Evolutionary conservation across 352 stramenopile genomes (phyloP).

Genomic region (Elongisporangium prolatum): DNA sequence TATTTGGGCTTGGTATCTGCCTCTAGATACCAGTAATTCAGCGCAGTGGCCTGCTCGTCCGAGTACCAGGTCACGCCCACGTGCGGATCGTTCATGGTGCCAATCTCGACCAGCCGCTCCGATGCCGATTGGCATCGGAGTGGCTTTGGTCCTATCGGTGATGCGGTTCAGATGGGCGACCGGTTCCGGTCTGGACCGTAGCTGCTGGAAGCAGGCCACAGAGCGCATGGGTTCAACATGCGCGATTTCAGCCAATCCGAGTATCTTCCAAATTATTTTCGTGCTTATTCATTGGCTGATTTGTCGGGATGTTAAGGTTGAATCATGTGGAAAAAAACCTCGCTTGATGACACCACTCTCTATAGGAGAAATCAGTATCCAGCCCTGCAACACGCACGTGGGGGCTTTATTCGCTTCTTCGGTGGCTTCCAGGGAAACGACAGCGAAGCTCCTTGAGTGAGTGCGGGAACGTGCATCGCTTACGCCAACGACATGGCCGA

Average conservation of each 20-base stretch:
- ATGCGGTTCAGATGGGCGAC: background rate
- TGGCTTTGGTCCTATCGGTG: background rate
- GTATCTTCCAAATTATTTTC: background rate
- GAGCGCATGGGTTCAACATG: background rate
- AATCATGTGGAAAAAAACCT: background rate
- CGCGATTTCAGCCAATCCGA: background rate
- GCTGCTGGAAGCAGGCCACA: background rate
- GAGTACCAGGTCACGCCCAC: slow-evolving; percentile 19
- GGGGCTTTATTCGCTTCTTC: background rate
- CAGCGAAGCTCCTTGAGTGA: background rate
- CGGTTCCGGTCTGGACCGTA: background rate
- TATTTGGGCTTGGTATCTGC: slow-evolving; percentile 19
- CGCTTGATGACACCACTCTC: background rate
- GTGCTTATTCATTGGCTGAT: background rate
- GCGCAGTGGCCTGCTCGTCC: slow-evolving; percentile 27
- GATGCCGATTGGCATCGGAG: background rate
- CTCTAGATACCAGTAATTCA: slow-evolving; percentile 30
- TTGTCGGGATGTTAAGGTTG: background rate
- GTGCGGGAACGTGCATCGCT: background rate
- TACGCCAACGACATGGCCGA: slow-evolving; percentile 4
- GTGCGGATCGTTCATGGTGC: slow-evolving; percentile 12
- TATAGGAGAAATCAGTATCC: background rate
- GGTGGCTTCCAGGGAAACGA: background rate
- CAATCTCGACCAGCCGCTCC: slow-evolving; percentile 1
- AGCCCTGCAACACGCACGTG: background rate